Evolutionary conservation across 345 rosid species (phyloP), one percentile per base, ranked within the genome.

Genomic region (Arabis hirsuta): DNA sequence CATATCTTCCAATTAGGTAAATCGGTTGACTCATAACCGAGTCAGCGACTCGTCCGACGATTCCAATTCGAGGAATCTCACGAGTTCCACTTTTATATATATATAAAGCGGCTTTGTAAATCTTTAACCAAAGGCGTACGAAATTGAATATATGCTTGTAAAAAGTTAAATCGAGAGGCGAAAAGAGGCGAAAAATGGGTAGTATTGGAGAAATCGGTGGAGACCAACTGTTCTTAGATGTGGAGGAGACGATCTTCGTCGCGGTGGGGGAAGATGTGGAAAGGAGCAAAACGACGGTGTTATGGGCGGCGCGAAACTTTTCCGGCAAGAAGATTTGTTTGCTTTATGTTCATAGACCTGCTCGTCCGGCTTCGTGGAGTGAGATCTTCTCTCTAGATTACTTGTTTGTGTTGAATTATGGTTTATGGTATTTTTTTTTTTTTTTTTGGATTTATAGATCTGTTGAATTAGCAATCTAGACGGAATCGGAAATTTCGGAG

Each of bases 211-310:
- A 76, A 44, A 74, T 48, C 69, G 59, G 62, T 46, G 83, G 64
- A 53, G 80, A 69, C 3, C 74, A 77, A 12, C 9, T 42, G 19
- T 78, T n/a, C 7, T 73, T 43, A 63, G 84, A 79, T 62, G 82
- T 66, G 60, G 91, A 83, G 51, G 90, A 88, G 65, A 85, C 85
- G 50, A 83, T 93, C 59, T 90, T 82, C 58, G 94, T 90, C 26
- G 96, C 96, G 41, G 92, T 93, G 73, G 89, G 94, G 55, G 84
- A 84, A 66, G 84, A 83, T 34, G 80, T 87, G 19, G 87, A 83
- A 79, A 82, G 85, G 65, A 76, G 84, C 80, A 86, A 79, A 66
- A 55, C 83, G 52, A 80, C 88, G 50, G 65, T 93, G 66, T 53
- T 76, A 47, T 93, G 98, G 98, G 89, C 90, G 32, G 76, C 82